Percentiles rank a stretch among this genome's conserved stretches.
These are phyloP conservation scores for Mortierella claussenii DNA, from an alignment of 192 early-diverging fungal species.

Conservation along the genomic window DNA sequence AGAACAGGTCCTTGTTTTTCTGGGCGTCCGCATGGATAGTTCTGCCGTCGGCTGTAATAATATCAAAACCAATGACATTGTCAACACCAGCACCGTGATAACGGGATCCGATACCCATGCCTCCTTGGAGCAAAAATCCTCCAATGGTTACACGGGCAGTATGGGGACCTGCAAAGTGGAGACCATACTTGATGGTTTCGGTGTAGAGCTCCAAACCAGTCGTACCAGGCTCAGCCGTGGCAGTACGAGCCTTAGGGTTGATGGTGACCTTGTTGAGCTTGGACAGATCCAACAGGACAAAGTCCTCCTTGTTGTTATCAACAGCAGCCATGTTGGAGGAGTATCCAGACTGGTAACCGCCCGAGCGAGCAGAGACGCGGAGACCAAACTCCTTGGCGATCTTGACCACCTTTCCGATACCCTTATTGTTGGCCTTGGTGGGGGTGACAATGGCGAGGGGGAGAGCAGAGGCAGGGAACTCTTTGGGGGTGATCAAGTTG, in stretches of 20 bases:
- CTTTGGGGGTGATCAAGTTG: slow-evolving; percentile 42
- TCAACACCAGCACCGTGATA: slow-evolving; percentile 44
- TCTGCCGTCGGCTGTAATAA: slow-evolving; percentile 30
- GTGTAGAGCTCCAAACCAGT: slow-evolving; percentile 42
- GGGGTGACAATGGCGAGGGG: slow-evolving; percentile 38
- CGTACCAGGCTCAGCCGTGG: slow-evolving; percentile 46
- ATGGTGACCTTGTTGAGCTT: slow-evolving; percentile 42
- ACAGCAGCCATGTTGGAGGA: slow-evolving; percentile 50
- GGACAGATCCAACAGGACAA: slow-evolving; percentile 42
- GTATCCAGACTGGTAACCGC: slow-evolving; percentile 48
- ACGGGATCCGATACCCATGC: slow-evolving; percentile 52
- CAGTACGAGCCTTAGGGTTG: slow-evolving; percentile 31
- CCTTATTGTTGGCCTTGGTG: slow-evolving; percentile 36
- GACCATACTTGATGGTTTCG: slow-evolving; percentile 50
- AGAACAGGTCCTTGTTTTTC: slow-evolving; percentile 48
- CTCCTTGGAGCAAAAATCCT: slow-evolving; percentile 49
- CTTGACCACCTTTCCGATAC: slow-evolving; percentile 30
- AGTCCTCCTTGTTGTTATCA: slow-evolving; percentile 37
- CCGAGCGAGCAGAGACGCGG: slow-evolving; percentile 46
- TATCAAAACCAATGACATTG: slow-evolving; percentile 48
- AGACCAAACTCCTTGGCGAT: slow-evolving; percentile 36
- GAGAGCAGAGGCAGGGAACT: slow-evolving; percentile 36
- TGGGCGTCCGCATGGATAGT: slow-evolving; percentile 40
- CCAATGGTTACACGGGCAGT: slow-evolving; percentile 38
- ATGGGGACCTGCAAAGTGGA: slow-evolving; percentile 48